Evolutionary conservation across 768 basidiomycete species (phyloP).

Genomic region (Tricholoma sp.): DNA sequence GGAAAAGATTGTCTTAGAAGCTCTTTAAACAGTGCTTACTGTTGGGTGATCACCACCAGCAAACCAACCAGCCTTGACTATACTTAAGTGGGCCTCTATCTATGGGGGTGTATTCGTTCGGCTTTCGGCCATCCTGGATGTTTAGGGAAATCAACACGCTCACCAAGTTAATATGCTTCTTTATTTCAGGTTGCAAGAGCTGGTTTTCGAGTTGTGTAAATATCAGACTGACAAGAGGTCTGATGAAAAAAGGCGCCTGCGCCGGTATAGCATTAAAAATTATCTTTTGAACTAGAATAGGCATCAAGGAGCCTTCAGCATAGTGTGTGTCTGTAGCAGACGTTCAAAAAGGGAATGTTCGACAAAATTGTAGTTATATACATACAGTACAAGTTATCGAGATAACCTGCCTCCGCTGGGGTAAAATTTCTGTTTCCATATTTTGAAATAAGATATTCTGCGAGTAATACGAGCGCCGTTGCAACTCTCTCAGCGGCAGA

Average conservation of each 20-base stretch:
- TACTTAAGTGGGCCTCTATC: too few relatives aligned
- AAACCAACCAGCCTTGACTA: too few relatives aligned
- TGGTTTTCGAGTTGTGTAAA: slow-evolving; percentile 14
- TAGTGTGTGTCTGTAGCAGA: slow-evolving; percentile 6
- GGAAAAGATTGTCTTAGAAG: too few relatives aligned
- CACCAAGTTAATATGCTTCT: slow-evolving; percentile 4
- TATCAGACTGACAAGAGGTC: slow-evolving; percentile 22
- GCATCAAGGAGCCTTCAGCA: slow-evolving; percentile 27
- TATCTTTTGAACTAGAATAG: slow-evolving; percentile 29
- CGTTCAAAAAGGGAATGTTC: background rate
- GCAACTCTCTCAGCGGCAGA: too few relatives aligned
- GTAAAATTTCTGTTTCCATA: slow-evolving; percentile 14
- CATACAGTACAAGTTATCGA: slow-evolving; percentile 15
- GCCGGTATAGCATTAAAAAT: slow-evolving; percentile 26
- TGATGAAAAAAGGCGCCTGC: slow-evolving; percentile 30
- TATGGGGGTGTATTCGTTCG: too few relatives aligned
- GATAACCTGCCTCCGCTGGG: slow-evolving; percentile 10
- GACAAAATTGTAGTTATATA: background rate
- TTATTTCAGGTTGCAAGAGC: slow-evolving; percentile 20
- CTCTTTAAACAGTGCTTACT: too few relatives aligned
- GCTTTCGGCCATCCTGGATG: too few relatives aligned
- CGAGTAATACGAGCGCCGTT: too few relatives aligned
- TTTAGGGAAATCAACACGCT: too few relatives aligned
- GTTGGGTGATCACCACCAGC: too few relatives aligned
- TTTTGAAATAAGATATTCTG: slow-evolving; percentile 18